phyloP scores from a whole-genome alignment of 805 yeast genomes.

The Maudiozyma barnettii region DNA sequence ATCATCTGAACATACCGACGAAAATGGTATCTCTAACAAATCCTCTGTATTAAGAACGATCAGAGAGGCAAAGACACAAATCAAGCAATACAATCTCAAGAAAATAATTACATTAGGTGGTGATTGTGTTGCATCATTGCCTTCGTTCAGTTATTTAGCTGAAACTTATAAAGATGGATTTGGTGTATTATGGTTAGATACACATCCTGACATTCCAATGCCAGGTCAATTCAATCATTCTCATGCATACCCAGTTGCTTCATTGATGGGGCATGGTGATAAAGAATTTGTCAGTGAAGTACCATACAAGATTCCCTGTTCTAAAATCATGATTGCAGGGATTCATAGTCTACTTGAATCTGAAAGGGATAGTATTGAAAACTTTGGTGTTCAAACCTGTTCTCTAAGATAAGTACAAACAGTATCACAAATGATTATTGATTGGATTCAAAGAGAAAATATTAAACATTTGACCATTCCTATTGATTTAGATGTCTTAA shows the following conservation, averaged over 20 bases:
- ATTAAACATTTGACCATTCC: not conserved
- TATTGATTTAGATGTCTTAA: constrained; percentile 1
- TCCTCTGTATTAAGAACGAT: not conserved
- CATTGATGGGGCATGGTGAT: not conserved
- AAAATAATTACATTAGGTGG: constrained; percentile 1
- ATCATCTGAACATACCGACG: not conserved
- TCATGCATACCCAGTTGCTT: not conserved
- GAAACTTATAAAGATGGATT: not conserved
- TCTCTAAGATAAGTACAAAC: not conserved
- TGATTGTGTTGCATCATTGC: not conserved
- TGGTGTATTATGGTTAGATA: constrained; percentile 1
- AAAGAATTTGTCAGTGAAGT: not conserved
- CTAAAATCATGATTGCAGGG: constrained; percentile 1
- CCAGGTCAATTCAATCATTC: not conserved
- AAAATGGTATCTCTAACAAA: not conserved
- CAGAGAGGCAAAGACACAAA: not conserved
- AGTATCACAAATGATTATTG: not conserved
- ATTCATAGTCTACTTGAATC: not conserved
- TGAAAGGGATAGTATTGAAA: not conserved
- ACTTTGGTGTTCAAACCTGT: not conserved
- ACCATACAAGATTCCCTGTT: not conserved
- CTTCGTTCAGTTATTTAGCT: not conserved
- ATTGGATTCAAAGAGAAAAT: not conserved
- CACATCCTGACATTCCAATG: constrained; percentile 1
- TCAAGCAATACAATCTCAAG: not conserved